Percentiles rank a stretch among this genome's conserved stretches.
phyloP scores from a whole-genome alignment of 2,329 filamentous ascomycete genomes.

The Sclerotinia spermophila region DNA sequence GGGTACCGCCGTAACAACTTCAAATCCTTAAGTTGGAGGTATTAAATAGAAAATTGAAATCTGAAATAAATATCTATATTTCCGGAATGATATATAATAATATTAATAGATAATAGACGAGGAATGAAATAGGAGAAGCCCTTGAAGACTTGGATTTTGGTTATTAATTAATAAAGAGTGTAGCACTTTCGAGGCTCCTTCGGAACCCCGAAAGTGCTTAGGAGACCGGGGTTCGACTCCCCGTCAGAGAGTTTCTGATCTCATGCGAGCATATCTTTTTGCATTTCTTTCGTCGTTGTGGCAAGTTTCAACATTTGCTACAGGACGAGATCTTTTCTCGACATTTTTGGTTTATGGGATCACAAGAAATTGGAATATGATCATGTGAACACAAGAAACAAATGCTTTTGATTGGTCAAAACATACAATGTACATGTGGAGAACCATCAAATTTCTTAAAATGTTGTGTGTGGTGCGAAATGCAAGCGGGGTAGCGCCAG shows the following conservation, averaged over 20 bases:
- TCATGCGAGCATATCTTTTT: not conserved
- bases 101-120: too few relatives aligned
- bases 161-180: too few relatives aligned
- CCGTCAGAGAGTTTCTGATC: constrained; percentile 20
- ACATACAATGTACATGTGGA: not conserved
- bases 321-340: too few relatives aligned
- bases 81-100: too few relatives aligned
- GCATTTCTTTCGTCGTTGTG: accelerated
- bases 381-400: not conserved
- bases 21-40: too few relatives aligned
- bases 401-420: not conserved
- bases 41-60: too few relatives aligned
- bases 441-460: not conserved
- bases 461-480: not conserved
- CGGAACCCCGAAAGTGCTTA: too few relatives aligned
- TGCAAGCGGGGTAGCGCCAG: not conserved
- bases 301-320: not conserved
- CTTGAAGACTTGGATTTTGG: too few relatives aligned
- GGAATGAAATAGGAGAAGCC: too few relatives aligned
- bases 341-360: not conserved
- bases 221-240: constrained; percentile 34
- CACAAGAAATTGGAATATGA: not conserved
- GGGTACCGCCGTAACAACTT: too few relatives aligned
- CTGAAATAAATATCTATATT: too few relatives aligned
- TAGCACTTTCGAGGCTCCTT: too few relatives aligned